phyloP scores from a whole-genome alignment of 805 yeast species.

The Teunomyces aglyptinius region DNA sequence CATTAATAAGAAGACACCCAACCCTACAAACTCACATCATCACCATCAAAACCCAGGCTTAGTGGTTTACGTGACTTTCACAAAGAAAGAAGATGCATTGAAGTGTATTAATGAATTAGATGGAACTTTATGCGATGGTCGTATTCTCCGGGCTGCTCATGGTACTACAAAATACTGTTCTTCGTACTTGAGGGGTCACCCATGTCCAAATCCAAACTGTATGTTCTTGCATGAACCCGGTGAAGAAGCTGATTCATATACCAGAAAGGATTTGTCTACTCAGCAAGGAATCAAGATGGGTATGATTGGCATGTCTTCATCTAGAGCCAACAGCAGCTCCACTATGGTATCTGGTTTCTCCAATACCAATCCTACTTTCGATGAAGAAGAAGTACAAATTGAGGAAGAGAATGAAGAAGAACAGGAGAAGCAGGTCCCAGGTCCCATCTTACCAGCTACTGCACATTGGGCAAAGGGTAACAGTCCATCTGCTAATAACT shows the following conservation, averaged over 20 bases:
- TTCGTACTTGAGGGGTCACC: slow-evolving; percentile 89
- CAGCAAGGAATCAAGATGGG: slow-evolving; percentile 65
- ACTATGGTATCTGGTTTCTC: background rate
- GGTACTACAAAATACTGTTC: slow-evolving; percentile 99
- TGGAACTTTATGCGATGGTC: slow-evolving; percentile 91
- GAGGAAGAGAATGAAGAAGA: slow-evolving; percentile 3
- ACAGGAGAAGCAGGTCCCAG: slow-evolving; percentile 7
- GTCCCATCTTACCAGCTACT: slow-evolving; percentile 63
- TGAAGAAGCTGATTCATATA: slow-evolving; percentile 96
- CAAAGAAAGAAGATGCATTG: slow-evolving; percentile 92
- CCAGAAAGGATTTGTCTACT: slow-evolving; percentile 82
- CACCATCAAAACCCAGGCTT: slow-evolving; percentile 67
- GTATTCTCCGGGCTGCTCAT: slow-evolving; percentile 87
- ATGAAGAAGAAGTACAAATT: slow-evolving; percentile 9
- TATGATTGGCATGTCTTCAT: slow-evolving; percentile 33
- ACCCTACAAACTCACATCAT: slow-evolving; percentile 29
- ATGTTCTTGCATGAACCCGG: slow-evolving; percentile 99
- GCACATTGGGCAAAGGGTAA: slow-evolving; percentile 58
- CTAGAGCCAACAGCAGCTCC: slow-evolving; percentile 15
- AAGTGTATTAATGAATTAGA: slow-evolving; percentile 88
- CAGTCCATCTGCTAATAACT: slow-evolving; percentile 26
- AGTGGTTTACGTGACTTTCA: slow-evolving; percentile 94
- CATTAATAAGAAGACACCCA: slow-evolving; percentile 72
- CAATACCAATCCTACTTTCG: slow-evolving; percentile 9
- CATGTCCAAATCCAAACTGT: slow-evolving; percentile 97